Percentiles rank a stretch among this genome's conserved stretches.
Evolutionary conservation across 208 protist genomes (phyloP).

Genomic region (Acanthamoeba royreba): DNA sequence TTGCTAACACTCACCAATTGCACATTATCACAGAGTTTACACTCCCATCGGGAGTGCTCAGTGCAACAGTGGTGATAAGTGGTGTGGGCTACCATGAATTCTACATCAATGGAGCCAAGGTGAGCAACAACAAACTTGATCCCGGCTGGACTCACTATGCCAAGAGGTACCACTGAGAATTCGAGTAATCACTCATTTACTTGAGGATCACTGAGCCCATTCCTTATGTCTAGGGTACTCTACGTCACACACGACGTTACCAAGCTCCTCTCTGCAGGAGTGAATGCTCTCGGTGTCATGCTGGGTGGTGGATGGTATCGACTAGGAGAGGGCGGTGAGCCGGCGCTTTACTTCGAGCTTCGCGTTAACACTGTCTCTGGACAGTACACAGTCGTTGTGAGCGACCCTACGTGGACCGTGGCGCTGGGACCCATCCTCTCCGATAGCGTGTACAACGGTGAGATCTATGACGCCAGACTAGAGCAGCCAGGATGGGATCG

Average conservation of each 20-base stretch:
- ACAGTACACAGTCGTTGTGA: background rate
- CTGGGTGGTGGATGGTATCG: constrained; percentile 31
- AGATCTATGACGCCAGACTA: constrained; percentile 16
- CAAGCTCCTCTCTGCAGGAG: background rate
- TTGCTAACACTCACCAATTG: too few relatives aligned
- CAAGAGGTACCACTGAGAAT: background rate
- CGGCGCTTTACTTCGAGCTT: background rate
- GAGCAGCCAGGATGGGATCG: background rate
- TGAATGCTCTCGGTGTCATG: background rate
- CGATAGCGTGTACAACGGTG: constrained; percentile 41
- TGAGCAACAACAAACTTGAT: background rate
- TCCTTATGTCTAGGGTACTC: background rate
- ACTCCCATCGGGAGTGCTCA: background rate
- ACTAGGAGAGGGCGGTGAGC: background rate
- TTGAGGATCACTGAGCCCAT: background rate
- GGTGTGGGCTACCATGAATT: constrained; percentile 21
- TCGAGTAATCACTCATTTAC: background rate
- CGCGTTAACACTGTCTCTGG: background rate
- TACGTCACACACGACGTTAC: background rate
- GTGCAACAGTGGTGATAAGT: background rate
- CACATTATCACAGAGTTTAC: background rate
- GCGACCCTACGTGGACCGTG: background rate
- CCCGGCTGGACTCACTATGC: background rate
- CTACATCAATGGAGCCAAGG: background rate
- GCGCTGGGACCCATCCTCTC: background rate